A percentile compares a stretch with the other conserved stretches of the same genome.
Conservation (phyloP, 805 yeast species). For the Metschnikowia anglica region DNA sequence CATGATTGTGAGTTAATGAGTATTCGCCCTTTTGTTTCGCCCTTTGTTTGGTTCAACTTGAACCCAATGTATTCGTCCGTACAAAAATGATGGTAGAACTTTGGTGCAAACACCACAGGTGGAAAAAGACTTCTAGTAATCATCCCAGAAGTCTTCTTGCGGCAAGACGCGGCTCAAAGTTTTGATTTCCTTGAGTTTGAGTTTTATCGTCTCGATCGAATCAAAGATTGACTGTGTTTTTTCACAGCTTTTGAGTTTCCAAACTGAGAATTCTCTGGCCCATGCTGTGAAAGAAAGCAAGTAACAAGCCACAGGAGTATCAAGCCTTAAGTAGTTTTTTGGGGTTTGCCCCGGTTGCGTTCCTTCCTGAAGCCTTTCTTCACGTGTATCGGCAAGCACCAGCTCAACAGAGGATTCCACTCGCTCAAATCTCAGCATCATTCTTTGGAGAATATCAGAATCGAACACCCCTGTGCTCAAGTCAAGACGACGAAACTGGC, state of each 20-base stretch:
- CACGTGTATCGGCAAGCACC: neutral
- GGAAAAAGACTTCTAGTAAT: too few relatives aligned
- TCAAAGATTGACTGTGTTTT: neutral
- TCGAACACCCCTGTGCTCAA: neutral
- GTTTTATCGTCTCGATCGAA: neutral
- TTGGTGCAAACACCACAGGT: too few relatives aligned
- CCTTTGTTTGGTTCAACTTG: too few relatives aligned
- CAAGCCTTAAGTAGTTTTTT: neutral
- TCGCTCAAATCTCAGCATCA: neutral
- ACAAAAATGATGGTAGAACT: too few relatives aligned
- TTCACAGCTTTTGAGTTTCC: neutral
- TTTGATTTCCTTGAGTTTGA: neutral
- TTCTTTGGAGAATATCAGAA: neutral
- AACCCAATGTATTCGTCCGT: too few relatives aligned
- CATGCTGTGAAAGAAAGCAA: conserved; percentile 2
- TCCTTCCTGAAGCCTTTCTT: neutral
- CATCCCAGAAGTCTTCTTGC: conserved; percentile 1
- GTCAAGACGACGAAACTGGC: neutral
- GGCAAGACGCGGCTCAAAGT: conserved; percentile 1
- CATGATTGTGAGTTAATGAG: too few relatives aligned
- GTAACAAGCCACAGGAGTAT: neutral
- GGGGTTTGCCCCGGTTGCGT: neutral
- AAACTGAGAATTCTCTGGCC: neutral
- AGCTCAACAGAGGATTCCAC: neutral
- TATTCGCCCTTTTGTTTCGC: too few relatives aligned